These are phyloP conservation scores for Onygena corvina DNA, from an alignment of 2,329 filamentous ascomycete species.

Conservation along the genomic window DNA sequence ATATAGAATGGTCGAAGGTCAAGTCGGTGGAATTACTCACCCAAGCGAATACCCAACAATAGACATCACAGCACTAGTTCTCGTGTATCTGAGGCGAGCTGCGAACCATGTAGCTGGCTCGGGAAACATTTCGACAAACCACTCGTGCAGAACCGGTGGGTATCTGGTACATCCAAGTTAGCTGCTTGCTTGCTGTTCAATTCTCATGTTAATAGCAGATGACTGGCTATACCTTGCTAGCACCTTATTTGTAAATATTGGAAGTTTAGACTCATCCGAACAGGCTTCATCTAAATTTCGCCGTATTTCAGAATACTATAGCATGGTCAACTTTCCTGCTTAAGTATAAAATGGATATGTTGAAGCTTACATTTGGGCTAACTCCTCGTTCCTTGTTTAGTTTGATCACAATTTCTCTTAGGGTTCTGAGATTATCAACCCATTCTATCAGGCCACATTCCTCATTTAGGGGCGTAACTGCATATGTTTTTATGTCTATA, in stretches of 20 bases:
- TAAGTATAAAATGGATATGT: background rate
- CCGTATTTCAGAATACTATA: slow-evolving; percentile 56
- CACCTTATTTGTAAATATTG: slow-evolving; percentile 58
- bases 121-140: slow-evolving; percentile 93
- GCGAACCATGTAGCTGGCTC: slow-evolving; percentile 87
- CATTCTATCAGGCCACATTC: slow-evolving; percentile 97
- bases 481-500: slow-evolving; percentile 79
- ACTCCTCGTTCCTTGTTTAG: slow-evolving; percentile 67
- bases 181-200: background rate
- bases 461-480: slow-evolving; percentile 91
- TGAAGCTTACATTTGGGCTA: slow-evolving; percentile 33
- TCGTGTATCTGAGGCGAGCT: slow-evolving; percentile 76
- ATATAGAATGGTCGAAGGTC: background rate
- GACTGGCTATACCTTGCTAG: slow-evolving; percentile 31
- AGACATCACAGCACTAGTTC: slow-evolving; percentile 97
- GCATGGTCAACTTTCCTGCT: background rate
- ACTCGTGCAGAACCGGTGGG: slow-evolving; percentile 74
- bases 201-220: background rate
- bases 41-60: slow-evolving; percentile 94
- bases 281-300: slow-evolving; percentile 53
- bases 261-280: slow-evolving; percentile 48
- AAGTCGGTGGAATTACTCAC: slow-evolving; percentile 19
- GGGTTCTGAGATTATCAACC: slow-evolving; percentile 89
- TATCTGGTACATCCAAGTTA: slow-evolving; percentile 42
- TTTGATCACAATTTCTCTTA: slow-evolving; percentile 76